Percentiles rank a stretch among this genome's conserved stretches.
These are phyloP conservation scores for Testicularia cyperi DNA, from an alignment of 1,284 basidiomycete species.

Conservation along the genomic window DNA sequence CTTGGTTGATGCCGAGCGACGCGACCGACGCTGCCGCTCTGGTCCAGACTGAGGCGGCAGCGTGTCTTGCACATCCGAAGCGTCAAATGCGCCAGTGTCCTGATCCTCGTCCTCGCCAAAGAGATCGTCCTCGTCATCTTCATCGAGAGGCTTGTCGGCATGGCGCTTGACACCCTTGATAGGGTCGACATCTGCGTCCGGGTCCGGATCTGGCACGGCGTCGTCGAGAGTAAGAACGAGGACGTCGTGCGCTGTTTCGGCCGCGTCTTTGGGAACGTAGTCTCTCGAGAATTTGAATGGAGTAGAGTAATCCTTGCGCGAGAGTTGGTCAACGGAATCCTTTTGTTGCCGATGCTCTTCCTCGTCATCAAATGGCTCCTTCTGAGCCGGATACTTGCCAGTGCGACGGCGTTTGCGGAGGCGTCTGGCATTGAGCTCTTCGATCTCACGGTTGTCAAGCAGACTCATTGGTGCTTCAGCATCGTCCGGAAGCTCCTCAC, in stretches of 20 bases:
- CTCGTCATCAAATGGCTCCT: constrained; percentile 1
- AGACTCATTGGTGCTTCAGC: constrained; percentile 22
- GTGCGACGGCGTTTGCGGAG: constrained; percentile 48
- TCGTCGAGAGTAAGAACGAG: constrained; percentile 51
- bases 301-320: constrained; percentile 37
- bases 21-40: constrained; percentile 41
- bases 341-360: constrained; percentile 4
- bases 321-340: neutral
- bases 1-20: constrained; percentile 19
- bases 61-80: constrained; percentile 21
- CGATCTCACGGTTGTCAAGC: constrained; percentile 23
- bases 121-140: constrained; percentile 38
- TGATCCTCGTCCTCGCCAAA: constrained; percentile 28
- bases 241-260: constrained; percentile 33
- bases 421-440: constrained; percentile 41
- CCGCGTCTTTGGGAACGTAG: constrained; percentile 45
- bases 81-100: constrained; percentile 2
- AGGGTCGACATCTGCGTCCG: constrained; percentile 33
- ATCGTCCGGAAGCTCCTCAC: constrained; percentile 41
- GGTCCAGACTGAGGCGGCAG: constrained; percentile 39
- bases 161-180: constrained; percentile 26
- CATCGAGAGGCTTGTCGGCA: constrained; percentile 4
- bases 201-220: constrained; percentile 42
- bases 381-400: constrained; percentile 35
- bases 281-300: constrained; percentile 48